phyloP scores from a whole-genome alignment of 1,139 yeast genomes.

The Zygosaccharomyces sapae region DNA sequence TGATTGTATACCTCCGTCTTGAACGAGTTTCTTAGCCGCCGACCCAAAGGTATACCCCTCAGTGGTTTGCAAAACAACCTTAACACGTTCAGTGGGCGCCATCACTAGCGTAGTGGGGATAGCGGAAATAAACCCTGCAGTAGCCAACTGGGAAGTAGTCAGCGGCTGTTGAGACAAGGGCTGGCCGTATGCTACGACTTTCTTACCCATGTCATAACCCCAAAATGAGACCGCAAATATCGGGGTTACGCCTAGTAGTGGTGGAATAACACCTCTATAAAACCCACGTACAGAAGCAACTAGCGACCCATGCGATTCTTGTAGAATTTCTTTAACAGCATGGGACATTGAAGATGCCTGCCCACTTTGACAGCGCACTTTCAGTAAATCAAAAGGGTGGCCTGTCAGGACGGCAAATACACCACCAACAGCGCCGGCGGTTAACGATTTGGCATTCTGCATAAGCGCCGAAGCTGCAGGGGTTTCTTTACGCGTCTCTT shows the following conservation, averaged over 20 bases:
- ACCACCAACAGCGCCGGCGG: slow-evolving; percentile 88
- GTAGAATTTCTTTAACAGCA: slow-evolving; percentile 66
- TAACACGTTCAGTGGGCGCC: slow-evolving; percentile 94
- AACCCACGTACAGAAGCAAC: slow-evolving; percentile 48
- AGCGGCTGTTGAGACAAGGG: slow-evolving; percentile 41
- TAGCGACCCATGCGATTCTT: slow-evolving; percentile 55
- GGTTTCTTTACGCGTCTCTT: neutral
- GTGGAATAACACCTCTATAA: slow-evolving; percentile 85
- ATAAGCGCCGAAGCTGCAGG: slow-evolving; percentile 14
- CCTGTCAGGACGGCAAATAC: slow-evolving; percentile 87
- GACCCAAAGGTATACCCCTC: slow-evolving; percentile 43
- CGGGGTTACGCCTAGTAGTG: slow-evolving; percentile 91
- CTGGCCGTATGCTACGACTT: slow-evolving; percentile 46
- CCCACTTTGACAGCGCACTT: slow-evolving; percentile 82
- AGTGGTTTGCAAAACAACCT: slow-evolving; percentile 84
- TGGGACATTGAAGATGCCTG: slow-evolving; percentile 51
- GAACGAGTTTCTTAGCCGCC: slow-evolving; percentile 61
- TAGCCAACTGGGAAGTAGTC: slow-evolving; percentile 66
- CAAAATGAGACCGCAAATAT: slow-evolving; percentile 98
- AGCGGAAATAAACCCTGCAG: slow-evolving; percentile 95
- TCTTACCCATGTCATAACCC: slow-evolving; percentile 95
- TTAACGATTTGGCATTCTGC: slow-evolving; percentile 64
- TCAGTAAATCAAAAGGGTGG: slow-evolving; percentile 91
- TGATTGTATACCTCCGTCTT: slow-evolving; percentile 78
- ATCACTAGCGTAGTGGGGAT: slow-evolving; percentile 92